These are phyloP conservation scores for Excoecaria agallocha DNA, from an alignment of 345 rosid genomes.

Conservation along the genomic window DNA sequence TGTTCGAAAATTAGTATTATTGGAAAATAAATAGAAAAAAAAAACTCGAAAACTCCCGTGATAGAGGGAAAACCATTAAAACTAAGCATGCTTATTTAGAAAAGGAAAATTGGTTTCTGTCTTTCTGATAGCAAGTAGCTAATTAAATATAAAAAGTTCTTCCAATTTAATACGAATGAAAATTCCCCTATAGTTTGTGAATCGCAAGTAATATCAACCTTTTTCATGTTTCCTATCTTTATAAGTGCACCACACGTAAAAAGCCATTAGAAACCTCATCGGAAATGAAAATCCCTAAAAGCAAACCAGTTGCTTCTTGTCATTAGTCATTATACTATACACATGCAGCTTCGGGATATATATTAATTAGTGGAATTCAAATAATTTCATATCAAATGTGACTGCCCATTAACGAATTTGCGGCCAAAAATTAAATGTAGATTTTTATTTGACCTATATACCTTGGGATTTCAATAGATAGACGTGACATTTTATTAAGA, in stretches of 20 bases:
- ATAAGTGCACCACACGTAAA: neutral
- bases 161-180: no score
- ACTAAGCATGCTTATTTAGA: no score
- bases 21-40: no score
- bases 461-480: neutral
- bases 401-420: neutral
- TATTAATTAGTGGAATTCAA: neutral
- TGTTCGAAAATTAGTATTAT: no score
- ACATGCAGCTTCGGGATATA: neutral
- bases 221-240: neutral
- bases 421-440: neutral
- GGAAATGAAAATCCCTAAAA: neutral
- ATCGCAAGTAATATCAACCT: neutral
- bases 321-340: neutral
- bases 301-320: neutral
- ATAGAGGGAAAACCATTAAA: no score
- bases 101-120: no score
- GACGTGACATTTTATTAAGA: no score
- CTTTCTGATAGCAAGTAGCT: no score
- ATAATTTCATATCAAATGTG: neutral
- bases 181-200: no score
- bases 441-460: neutral
- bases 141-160: no score
- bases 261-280: neutral
- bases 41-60: no score